Conservation (phyloP, 306 rosid species). For the Corylus heterophylla region DNA sequence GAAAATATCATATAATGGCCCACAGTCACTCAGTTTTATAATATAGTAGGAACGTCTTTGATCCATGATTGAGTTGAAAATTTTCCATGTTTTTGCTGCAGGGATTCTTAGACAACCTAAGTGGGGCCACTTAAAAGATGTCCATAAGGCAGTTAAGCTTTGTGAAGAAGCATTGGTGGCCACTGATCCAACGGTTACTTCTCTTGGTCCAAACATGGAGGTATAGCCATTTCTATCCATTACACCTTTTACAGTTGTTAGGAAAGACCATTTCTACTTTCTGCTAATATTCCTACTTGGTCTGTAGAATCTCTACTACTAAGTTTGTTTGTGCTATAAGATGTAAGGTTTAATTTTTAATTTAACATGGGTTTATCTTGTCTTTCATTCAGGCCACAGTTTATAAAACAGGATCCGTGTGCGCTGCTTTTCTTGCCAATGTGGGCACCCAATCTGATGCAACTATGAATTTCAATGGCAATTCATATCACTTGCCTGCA, state of each 20-base stretch:
- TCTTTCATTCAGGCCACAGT: conserved; percentile 71
- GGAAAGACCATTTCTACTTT: conserved; percentile 3
- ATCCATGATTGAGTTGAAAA: conserved; percentile 3
- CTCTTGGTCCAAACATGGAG: conserved; percentile 77
- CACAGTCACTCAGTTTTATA: not conserved
- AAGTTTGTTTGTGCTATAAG: conserved; percentile 12
- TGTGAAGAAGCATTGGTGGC: conserved; percentile 78
- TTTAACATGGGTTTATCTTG: conserved; percentile 3
- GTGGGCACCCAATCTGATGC: conserved; percentile 57
- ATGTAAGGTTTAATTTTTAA: not conserved
- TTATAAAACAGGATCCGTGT: conserved; percentile 64
- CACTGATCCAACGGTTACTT: conserved; percentile 68
- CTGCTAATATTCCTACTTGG: not conserved
- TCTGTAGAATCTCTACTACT: not conserved
- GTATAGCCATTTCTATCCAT: conserved; percentile 27
- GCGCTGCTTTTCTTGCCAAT: conserved; percentile 91
- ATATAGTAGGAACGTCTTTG: not conserved
- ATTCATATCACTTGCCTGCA: conserved; percentile 76
- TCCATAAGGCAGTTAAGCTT: conserved; percentile 83
- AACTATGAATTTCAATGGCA: conserved; percentile 68
- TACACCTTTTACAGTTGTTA: conserved; percentile 6
- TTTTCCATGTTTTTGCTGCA: conserved; percentile 37
- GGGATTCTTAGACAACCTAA: conserved; percentile 88
- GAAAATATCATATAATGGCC: not conserved
- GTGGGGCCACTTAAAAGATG: conserved; percentile 95